Conservation (phyloP, 441 rosid species). For the Brassica balearica region DNA sequence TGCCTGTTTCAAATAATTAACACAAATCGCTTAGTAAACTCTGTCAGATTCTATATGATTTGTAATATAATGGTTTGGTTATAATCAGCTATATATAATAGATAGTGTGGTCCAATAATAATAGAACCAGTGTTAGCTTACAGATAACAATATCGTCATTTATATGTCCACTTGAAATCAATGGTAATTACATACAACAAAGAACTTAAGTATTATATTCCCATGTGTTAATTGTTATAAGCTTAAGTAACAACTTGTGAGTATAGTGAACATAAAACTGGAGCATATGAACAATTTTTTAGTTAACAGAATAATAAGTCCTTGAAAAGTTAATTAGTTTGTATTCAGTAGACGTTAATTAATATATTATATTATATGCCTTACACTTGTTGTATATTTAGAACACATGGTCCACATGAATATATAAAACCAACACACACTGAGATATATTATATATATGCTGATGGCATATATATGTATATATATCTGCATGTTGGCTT, state of each 20-base stretch:
- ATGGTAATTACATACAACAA: constrained; percentile 29
- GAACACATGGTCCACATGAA: constrained; percentile 13
- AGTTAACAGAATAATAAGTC: constrained; percentile 8
- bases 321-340: background rate
- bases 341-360: background rate
- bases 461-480: background rate
- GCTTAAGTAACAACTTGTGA: constrained; percentile 32
- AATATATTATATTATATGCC: constrained; percentile 4
- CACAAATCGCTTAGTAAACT: constrained; percentile 11
- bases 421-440: constrained; percentile 1
- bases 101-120: constrained; percentile 19
- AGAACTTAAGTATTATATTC: constrained; percentile 20
- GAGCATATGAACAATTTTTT: background rate
- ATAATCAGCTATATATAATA: constrained; percentile 5
- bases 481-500: constrained; percentile 20
- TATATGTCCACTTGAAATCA: constrained; percentile 29
- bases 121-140: constrained; percentile 10
- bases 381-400: constrained; percentile 7
- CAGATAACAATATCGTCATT: background rate
- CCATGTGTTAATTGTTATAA: constrained; percentile 36
- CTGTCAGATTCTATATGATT: background rate
- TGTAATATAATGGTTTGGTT: background rate
- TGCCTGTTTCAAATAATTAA: constrained; percentile 34
- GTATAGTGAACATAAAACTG: constrained; percentile 18
- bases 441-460: background rate